Conservation (phyloP, 345 rosid genomes). For the Streptanthus diversifolius region DNA sequence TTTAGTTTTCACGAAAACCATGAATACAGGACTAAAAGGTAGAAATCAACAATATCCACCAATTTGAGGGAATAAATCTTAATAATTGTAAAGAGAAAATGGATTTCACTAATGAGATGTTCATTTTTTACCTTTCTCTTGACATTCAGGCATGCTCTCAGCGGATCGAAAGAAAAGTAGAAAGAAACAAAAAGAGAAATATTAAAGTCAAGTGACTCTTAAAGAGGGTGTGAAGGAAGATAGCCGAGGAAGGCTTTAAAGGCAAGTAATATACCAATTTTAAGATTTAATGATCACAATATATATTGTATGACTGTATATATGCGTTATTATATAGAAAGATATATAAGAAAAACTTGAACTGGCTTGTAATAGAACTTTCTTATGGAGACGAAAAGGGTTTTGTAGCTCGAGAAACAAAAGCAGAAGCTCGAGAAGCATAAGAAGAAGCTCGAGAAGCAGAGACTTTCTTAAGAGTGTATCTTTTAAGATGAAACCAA, state of each 20-base stretch:
- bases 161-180: conserved; percentile 23
- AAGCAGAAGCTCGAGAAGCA: not conserved
- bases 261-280: conserved; percentile 55
- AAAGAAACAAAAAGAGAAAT: conserved; percentile 25
- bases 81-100: conserved; percentile 10
- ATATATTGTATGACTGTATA: not conserved
- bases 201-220: conserved; percentile 25
- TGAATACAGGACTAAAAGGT: conserved; percentile 17
- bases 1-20: conserved; percentile 6
- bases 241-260: conserved; percentile 56
- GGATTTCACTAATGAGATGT: conserved; percentile 8
- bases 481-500: conserved; percentile 24
- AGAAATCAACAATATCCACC: conserved; percentile 25
- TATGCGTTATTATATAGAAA: not conserved
- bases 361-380: conserved; percentile 13
- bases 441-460: not conserved
- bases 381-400: not conserved
- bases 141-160: conserved; percentile 94
- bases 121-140: conserved; percentile 73
- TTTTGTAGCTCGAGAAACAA: conserved; percentile 5
- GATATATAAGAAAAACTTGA: conserved; percentile 7
- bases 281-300: conserved; percentile 31
- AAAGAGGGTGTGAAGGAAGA: conserved; percentile 33
- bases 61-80: not conserved
- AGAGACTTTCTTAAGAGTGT: conserved; percentile 3